phyloP scores from a whole-genome alignment of 2,329 filamentous ascomycete genomes.

The Didymella pinodella region DNA sequence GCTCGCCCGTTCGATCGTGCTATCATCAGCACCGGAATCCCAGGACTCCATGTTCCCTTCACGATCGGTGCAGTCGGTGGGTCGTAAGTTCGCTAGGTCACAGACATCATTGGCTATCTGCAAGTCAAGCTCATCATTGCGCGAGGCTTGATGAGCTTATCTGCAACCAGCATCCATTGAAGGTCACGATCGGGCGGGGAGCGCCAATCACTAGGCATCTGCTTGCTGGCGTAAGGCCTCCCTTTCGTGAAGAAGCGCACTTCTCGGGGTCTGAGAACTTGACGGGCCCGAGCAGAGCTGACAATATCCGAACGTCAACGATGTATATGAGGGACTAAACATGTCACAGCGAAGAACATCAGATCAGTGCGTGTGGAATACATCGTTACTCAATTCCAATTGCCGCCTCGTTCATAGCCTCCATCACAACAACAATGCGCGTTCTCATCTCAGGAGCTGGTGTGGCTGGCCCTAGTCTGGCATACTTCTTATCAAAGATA shows the following conservation, averaged over 20 bases:
- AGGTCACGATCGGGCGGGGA: not conserved
- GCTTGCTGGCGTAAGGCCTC: conserved; percentile 4
- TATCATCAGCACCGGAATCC: not conserved
- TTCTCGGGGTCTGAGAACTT: conserved; percentile 4
- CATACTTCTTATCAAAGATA: conserved; percentile 39
- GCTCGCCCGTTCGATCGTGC: not conserved
- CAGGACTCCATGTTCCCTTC: not conserved
- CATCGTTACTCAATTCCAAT: not conserved
- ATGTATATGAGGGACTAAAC: conserved; percentile 1
- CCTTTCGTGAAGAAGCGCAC: not conserved
- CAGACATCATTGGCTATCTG: not conserved
- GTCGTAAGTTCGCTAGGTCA: not conserved
- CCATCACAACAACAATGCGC: conserved; percentile 31
- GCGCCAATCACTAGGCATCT: not conserved
- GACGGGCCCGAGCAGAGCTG: conserved; percentile 3
- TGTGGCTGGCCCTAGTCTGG: conserved; percentile 50
- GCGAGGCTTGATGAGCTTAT: conserved; percentile 5
- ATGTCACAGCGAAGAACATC: not conserved
- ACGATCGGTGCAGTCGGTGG: conserved; percentile 3
- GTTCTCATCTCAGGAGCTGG: conserved; percentile 47
- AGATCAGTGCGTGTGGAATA: not conserved
- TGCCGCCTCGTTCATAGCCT: not conserved
- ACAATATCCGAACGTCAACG: not conserved
- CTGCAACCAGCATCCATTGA: conserved; percentile 7
- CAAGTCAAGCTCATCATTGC: conserved; percentile 6